Evolutionary conservation across 73 alveolate species (phyloP).

Genomic region (Paramecium sexaurelia): DNA sequence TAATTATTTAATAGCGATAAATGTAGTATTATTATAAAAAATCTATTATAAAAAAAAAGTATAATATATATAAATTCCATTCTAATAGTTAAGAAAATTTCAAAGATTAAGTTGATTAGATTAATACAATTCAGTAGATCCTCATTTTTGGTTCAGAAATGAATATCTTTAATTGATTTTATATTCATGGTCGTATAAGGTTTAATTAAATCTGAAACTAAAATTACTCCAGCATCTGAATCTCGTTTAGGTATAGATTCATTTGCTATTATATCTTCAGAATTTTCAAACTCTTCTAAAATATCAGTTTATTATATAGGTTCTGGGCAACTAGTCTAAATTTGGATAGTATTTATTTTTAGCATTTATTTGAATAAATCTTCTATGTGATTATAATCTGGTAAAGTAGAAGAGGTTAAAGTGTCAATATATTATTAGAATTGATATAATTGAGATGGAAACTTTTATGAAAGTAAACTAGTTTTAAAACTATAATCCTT

Average conservation of each 20-base stretch:
- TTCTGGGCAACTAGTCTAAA: neutral
- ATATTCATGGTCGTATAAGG: neutral
- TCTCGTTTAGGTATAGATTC: neutral
- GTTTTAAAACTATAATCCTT: neutral
- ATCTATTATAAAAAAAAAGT: too few species aligned
- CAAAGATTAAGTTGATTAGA: neutral
- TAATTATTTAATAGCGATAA: too few species aligned
- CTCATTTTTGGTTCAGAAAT: neutral
- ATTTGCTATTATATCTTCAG: neutral
- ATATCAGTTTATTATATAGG: neutral
- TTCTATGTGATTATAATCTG: neutral
- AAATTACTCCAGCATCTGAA: neutral
- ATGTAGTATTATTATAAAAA: too few species aligned
- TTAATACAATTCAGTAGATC: neutral
- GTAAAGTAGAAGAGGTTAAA: neutral
- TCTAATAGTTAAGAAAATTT: neutral
- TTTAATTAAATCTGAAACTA: neutral
- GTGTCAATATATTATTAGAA: neutral
- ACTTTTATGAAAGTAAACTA: neutral
- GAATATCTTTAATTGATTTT: neutral
- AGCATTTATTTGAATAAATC: neutral
- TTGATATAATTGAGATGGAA: neutral
- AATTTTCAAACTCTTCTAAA: neutral
- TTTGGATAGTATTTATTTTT: neutral
- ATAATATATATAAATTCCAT: neutral